Evolutionary conservation across 768 basidiomycete genomes (phyloP).

Genomic region (Rhodotorula babjevae): DNA sequence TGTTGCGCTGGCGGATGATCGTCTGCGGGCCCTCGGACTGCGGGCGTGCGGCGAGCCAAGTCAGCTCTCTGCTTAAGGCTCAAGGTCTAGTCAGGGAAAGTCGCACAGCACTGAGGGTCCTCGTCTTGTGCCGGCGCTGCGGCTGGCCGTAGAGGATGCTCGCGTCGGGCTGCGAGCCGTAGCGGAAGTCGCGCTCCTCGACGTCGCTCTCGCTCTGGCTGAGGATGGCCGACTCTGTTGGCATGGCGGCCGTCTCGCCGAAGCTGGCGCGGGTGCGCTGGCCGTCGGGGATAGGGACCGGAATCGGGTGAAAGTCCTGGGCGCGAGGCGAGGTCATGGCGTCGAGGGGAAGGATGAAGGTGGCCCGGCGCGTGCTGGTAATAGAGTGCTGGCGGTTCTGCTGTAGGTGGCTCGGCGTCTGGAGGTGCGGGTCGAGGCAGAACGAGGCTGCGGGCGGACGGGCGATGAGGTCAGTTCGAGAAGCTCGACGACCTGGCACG

Average conservation of each 20-base stretch:
- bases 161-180: constrained; percentile 32
- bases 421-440: too few relatives aligned
- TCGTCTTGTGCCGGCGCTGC: constrained; percentile 32
- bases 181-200: constrained; percentile 11
- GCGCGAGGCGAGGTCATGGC: background rate
- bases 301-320: background rate
- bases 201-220: constrained; percentile 22
- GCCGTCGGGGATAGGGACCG: background rate
- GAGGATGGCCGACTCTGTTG: constrained; percentile 6
- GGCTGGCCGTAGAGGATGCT: constrained; percentile 31
- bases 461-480: too few relatives aligned
- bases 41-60: accelerated
- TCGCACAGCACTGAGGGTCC: constrained; percentile 15
- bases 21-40: constrained; percentile 29
- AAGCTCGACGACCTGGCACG: too few relatives aligned
- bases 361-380: too few relatives aligned
- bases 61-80: too few relatives aligned
- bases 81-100: too few relatives aligned
- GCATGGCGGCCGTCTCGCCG: background rate
- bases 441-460: too few relatives aligned
- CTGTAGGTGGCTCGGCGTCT: too few relatives aligned
- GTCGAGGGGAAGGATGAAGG: too few relatives aligned
- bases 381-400: too few relatives aligned
- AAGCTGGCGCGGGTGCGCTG: background rate
- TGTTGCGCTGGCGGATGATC: constrained; percentile 28